Conservation (phyloP, 139 green algal species). For the Pseudopediastrum boryanum region DNA sequence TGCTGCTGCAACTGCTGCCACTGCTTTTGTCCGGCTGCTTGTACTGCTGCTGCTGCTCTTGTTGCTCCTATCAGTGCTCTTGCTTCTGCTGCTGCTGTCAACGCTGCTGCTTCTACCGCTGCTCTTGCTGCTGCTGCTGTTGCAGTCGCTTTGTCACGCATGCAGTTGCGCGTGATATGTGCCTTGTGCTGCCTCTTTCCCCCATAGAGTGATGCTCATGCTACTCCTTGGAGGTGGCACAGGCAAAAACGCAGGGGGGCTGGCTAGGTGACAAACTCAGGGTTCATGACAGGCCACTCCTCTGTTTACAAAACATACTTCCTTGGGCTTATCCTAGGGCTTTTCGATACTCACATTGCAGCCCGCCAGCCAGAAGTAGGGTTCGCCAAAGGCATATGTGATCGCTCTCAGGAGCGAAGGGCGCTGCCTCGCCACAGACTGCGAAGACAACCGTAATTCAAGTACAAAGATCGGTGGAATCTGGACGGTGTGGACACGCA, state of each 20-base stretch:
- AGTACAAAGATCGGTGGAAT: too few relatives aligned
- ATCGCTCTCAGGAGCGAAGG: slow-evolving; percentile 64
- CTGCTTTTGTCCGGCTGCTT: not conserved
- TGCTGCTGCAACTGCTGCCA: not conserved
- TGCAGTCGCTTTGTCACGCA: not conserved
- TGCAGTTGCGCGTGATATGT: not conserved
- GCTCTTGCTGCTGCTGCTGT: not conserved
- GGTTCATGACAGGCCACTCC: not conserved
- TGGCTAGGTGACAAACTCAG: not conserved
- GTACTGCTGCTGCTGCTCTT: not conserved
- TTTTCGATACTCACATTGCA: slow-evolving; percentile 50
- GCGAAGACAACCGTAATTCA: too few relatives aligned
- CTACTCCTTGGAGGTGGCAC: not conserved
- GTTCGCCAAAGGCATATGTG: slow-evolving; percentile 37
- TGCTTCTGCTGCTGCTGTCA: not conserved
- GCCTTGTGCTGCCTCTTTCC: not conserved
- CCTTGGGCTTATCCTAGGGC: not conserved
- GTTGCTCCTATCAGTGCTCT: not conserved
- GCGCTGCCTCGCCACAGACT: too few relatives aligned
- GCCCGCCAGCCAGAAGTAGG: slow-evolving; percentile 56
- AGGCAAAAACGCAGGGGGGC: not conserved
- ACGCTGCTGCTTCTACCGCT: not conserved
- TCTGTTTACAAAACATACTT: not conserved
- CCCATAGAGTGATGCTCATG: not conserved
- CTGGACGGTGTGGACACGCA: too few relatives aligned